Evolutionary conservation across 2,329 filamentous ascomycete genomes (phyloP).

Genomic region (Colletotrichum limetticola): DNA sequence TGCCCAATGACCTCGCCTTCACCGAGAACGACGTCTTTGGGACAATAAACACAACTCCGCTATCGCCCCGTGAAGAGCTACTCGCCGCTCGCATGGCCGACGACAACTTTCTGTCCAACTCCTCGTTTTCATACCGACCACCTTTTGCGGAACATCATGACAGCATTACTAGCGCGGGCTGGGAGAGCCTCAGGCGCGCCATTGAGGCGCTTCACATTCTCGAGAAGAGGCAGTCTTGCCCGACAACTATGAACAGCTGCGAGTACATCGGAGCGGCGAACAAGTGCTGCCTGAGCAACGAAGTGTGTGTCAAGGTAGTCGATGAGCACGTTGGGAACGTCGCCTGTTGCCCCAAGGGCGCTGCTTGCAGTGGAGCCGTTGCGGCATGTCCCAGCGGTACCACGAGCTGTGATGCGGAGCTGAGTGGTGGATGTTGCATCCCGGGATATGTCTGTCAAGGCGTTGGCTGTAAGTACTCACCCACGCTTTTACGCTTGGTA

Average conservation of each 20-base stretch:
- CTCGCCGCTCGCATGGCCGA: conserved; percentile 44
- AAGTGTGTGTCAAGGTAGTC: conserved; percentile 72
- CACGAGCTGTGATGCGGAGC: conserved; percentile 70
- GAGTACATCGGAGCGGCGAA: conserved; percentile 71
- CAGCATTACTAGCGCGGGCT: conserved; percentile 38
- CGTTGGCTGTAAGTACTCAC: conserved; percentile 70
- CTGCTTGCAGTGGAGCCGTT: conserved; percentile 71
- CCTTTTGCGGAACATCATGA: conserved; percentile 62
- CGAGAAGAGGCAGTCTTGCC: conserved; percentile 73
- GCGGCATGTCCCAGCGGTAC: conserved; percentile 70
- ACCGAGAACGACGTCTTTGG: conserved; percentile 35
- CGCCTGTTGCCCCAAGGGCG: conserved; percentile 78
- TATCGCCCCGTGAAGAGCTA: conserved; percentile 43
- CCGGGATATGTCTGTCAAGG: conserved; percentile 76
- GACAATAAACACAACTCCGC: conserved; percentile 16
- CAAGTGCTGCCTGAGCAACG: conserved; percentile 76
- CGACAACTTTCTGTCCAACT: conserved; percentile 27
- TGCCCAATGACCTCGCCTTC: conserved; percentile 72
- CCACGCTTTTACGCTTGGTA: background rate
- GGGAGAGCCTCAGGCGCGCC: conserved; percentile 53
- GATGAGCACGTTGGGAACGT: conserved; percentile 74
- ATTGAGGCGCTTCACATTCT: conserved; percentile 59
- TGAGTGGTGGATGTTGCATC: conserved; percentile 82
- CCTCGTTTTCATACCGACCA: conserved; percentile 51
- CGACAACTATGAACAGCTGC: conserved; percentile 73